Evolutionary conservation across 768 basidiomycete genomes (phyloP), one percentile per base, ranked within the genome.

Genomic region (Lentinula aciculospora): DNA sequence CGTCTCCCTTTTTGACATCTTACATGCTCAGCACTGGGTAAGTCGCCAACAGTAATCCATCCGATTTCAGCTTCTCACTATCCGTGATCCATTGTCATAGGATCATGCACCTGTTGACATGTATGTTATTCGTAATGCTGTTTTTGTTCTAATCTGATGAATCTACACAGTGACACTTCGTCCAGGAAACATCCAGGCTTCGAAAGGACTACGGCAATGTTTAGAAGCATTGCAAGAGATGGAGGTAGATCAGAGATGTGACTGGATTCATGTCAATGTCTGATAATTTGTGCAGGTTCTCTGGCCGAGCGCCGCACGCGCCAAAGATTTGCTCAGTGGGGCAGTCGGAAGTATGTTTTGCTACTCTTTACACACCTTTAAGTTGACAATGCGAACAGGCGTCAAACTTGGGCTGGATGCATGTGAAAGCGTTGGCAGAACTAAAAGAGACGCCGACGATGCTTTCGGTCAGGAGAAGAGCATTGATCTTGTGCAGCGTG

Each of bases 31-130:
- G 79, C 61, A 83, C 89, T 57, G 84, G 86, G 89, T 91, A 69
- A 63, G 87, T 72, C 28, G 42, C 34, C 37, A 60, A 4, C 15
- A 48, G 27, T 59, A 34, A 57, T 57, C 37, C 48, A 55, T 44
- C 29, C 47, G 23, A 51, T 48, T 56, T 48, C 42, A 59, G 55
- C 62, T 27, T 45, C 54, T 23, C 49, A 29, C 23, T 56, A 62
- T 37, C 27, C n/a, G 65, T 62, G 54, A 62, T 53, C 59, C 46
- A 10, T 57, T 59, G n/a, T 45, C 57, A 21, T 65, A 90, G 89
- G 28, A 86, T 91, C 63, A 89, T 90, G 88, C 88, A 92, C 64
- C 80, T 89, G 42, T 72, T 88, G 62, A 88, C 87, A 17, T 66
- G 89, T 89, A 69, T 60, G 85, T 5, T 47, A 53, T 31, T 32